phyloP scores from a whole-genome alignment of 108 stramenopile species.

The Nannochloropsis gaditana region DNA sequence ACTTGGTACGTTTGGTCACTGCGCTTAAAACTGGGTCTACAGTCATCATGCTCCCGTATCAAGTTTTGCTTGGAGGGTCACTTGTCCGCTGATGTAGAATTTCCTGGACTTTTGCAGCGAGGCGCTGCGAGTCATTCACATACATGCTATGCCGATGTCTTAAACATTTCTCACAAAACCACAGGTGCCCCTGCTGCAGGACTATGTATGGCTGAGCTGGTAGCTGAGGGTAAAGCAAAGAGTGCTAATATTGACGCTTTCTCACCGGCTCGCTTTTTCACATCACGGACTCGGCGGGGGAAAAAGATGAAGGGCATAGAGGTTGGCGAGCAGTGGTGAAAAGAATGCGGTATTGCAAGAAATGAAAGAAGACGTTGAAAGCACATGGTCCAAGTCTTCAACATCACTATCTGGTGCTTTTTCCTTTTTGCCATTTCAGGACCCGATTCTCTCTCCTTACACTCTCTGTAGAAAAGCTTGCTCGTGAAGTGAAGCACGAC shows the following conservation, averaged over 20 bases:
- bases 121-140: too few species aligned
- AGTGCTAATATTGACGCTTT: constrained; percentile 49
- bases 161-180: neutral
- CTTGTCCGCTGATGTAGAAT: too few species aligned
- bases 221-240: constrained; percentile 63
- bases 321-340: constrained; percentile 19
- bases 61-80: too few species aligned
- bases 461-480: too few species aligned
- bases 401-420: too few species aligned
- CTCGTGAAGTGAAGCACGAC: too few species aligned
- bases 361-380: neutral
- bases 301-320: constrained; percentile 19
- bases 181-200: constrained; percentile 74
- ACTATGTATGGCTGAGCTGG: constrained; percentile 71
- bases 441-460: too few species aligned
- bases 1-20: neutral
- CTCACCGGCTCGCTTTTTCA: constrained; percentile 47
- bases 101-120: too few species aligned
- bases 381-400: neutral
- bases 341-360: neutral
- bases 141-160: too few species aligned
- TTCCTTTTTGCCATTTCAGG: too few species aligned
- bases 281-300: neutral
- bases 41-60: too few species aligned
- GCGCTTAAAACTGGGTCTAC: too few species aligned